Evolutionary conservation across 139 green algal species (phyloP).

Genomic region (Spirogloea muscicola): DNA sequence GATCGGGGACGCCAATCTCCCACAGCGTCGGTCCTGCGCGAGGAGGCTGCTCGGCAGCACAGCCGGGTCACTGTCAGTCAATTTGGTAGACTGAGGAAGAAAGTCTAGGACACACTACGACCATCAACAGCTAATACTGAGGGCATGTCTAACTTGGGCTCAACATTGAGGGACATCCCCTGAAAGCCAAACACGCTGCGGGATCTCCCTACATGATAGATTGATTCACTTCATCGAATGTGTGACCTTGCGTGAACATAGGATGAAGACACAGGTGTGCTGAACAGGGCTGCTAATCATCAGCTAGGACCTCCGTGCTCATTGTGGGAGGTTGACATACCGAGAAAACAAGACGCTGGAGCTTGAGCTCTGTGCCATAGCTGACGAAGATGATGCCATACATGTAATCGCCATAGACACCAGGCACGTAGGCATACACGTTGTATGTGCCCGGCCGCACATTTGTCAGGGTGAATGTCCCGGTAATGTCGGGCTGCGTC

Average conservation of each 20-base stretch:
- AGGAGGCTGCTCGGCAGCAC: too few relatives aligned
- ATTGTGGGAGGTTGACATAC: too few relatives aligned
- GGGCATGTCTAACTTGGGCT: background rate
- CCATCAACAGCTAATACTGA: too few relatives aligned
- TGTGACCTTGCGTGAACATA: background rate
- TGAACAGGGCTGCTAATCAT: too few relatives aligned
- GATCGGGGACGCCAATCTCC: slow-evolving; percentile 17
- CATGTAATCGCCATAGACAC: slow-evolving; percentile 15
- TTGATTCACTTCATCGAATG: too few relatives aligned
- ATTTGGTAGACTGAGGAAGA: too few relatives aligned
- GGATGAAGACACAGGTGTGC: too few relatives aligned
- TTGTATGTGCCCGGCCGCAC: slow-evolving; percentile 21
- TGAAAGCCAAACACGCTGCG: background rate
- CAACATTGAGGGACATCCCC: background rate
- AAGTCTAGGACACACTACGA: too few relatives aligned
- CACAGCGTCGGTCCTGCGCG: slow-evolving; percentile 12
- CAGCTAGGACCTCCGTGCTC: too few relatives aligned
- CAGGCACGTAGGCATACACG: slow-evolving; percentile 14
- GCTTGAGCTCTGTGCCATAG: background rate
- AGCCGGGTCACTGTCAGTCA: too few relatives aligned
- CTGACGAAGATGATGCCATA: background rate
- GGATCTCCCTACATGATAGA: too few relatives aligned
- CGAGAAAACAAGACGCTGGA: slow-evolving; percentile 7
- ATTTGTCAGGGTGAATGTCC: background rate
- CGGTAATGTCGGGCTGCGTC: slow-evolving; percentile 1